Evolutionary conservation across 1,284 basidiomycete genomes (phyloP), one percentile per base, ranked within the genome.

Genomic region (Ustilago lituana): DNA sequence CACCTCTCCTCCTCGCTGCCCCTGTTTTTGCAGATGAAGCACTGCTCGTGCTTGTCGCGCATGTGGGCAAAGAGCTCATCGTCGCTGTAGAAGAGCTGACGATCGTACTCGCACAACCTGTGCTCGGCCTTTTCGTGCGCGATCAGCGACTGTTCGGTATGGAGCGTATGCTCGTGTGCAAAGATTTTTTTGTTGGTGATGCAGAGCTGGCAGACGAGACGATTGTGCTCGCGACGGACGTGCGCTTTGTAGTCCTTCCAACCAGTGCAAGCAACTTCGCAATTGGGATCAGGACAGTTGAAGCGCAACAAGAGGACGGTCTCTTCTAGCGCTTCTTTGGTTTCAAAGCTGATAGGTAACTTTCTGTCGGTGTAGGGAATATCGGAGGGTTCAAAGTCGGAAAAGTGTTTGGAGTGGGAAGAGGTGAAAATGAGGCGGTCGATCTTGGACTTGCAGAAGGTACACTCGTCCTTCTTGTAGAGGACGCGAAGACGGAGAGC

Each of bases 61-160:
- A 97, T 94, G 83, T 98, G 96, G 33, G 89, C 85, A 81, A 90
- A 97, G n/a, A 98, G 84, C 79, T 95, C 93, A 78, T 98, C 95
- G 59, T 91, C 90, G 26, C 89, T 85, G 82, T 95, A 97, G 86
- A 91, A 95, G 73, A 91, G 92, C 74, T 91, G 89, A 24, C 88
- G 87, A 79, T 95, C 98, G 83, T 97, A 98, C 76, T 90, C 88
- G 83, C 93, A 95, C n/a, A 90, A 81, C 0, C 92, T 90, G 74
- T 95, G 93, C 2, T 90, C 83, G 2, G 88, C 89, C 15, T 89
- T 72, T 24, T 95, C 85, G 83, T 98, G 95, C 0, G 88, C 73
- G 6, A 87, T 85, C 1, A 98, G 86, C 70, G 90, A 80, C 76
- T 87, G 85, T 2, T 87, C 86, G 1, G 89, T 86, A 80, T 95